A percentile compares a stretch with the other conserved stretches of the same genome.
These are phyloP conservation scores for Lactarius akahatsu DNA, from an alignment of 768 basidiomycete genomes.

Conservation along the genomic window DNA sequence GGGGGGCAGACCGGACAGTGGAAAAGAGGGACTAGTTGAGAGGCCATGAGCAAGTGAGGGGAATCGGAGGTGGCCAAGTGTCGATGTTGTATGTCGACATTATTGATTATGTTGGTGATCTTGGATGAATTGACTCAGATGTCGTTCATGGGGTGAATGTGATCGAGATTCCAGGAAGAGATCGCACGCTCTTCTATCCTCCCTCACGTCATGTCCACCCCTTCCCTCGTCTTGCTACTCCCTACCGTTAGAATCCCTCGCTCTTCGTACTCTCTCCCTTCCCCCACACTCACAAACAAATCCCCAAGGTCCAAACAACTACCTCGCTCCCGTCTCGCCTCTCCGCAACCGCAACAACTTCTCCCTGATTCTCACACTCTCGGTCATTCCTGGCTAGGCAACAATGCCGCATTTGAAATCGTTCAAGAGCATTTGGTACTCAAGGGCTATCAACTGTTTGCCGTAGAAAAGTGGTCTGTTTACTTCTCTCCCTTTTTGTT, in stretches of 20 bases:
- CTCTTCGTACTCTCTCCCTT: neutral
- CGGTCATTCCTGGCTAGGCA: constrained; percentile 43
- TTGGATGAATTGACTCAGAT: neutral
- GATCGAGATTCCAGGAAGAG: constrained; percentile 5
- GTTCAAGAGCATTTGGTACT: constrained; percentile 50
- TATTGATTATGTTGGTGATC: constrained; percentile 22
- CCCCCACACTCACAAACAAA: constrained; percentile 6
- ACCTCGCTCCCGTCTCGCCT: constrained; percentile 22
- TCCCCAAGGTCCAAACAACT: constrained; percentile 24
- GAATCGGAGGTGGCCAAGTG: constrained; percentile 18
- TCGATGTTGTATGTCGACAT: constrained; percentile 20
- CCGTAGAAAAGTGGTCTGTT: constrained; percentile 76
- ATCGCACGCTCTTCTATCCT: constrained; percentile 4
- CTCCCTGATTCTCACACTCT: constrained; percentile 9
- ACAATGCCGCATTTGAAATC: constrained; percentile 49
- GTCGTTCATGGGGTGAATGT: neutral
- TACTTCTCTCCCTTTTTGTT: constrained; percentile 22
- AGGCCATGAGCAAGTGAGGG: constrained; percentile 13
- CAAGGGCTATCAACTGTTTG: constrained; percentile 76
- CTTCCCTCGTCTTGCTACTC: constrained; percentile 20
- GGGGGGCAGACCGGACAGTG: constrained; percentile 55
- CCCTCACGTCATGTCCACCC: neutral
- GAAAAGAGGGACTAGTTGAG: constrained; percentile 42
- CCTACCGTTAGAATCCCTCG: constrained; percentile 27
- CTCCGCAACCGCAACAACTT: constrained; percentile 10